Base-by-base conservation (phyloP, 352 stramenopile genomes). In the Globisporangium mamillatum region DNA sequence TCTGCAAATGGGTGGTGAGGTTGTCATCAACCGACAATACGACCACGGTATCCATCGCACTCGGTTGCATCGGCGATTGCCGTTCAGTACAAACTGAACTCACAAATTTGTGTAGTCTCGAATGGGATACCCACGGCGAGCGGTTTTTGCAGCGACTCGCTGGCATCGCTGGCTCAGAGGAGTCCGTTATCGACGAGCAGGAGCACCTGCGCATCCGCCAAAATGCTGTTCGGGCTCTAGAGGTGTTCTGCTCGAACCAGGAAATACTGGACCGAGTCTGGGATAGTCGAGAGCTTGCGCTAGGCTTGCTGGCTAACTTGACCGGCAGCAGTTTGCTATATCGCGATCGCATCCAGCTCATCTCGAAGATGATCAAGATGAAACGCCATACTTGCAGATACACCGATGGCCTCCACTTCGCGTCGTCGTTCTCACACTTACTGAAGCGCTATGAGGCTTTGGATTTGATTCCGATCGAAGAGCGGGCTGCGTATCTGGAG, bases 401-500 rank as follows among this genome's bases (percentile, higher is more conserved):
- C 34, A 7, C 2, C 3, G 50, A 12, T 4, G 34, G 10, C 8
- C 4, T 1, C 12, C 20, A 60, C 22, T 18, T 50, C 20, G 1
- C 27, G 3, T 14, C 27, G 3, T 60, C 57, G 22, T 20, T 66
- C 41, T 24, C 22, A 0, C 41, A 62, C 20, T 20, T 70, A 1
- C 22, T 66, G 8, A 2, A 10, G 18, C 46, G 36, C 4, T 70
- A 62, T 50, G 48, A 62, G 4, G 4, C 34, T 3, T 6, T 70
- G 10, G 60, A 59, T 16, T 41, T 25, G 24, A 46, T 70, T 27
- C 58, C 58, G 18, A 29, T 61, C 12, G 34, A 58, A 29, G 48
- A 66, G 10, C 65, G 57, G 2, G 27, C 24, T 20, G 65, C 58
- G 12, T 65, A 62, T 16, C 24, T 70, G 24, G 65, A 70, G 3